A percentile compares a stretch with the other conserved stretches of the same genome.
Evolutionary conservation across 345 rosid genomes (phyloP).

Genomic region (Corymbia maculata): DNA sequence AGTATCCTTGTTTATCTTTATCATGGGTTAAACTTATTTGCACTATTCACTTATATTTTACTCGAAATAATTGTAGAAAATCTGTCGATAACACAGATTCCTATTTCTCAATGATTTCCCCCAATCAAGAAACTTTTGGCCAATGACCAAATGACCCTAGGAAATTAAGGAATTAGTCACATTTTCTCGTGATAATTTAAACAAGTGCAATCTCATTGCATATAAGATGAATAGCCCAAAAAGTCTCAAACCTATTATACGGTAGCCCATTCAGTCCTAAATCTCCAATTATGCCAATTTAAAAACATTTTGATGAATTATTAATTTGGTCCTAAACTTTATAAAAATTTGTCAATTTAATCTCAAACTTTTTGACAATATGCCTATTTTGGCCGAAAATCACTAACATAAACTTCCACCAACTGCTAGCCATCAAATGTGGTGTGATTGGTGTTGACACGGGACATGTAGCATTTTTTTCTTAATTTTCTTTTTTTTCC

Average conservation of each 20-base stretch:
- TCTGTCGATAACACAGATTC: not conserved
- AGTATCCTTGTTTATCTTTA: not conserved
- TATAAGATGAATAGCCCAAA: not conserved
- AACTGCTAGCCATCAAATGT: rapidly evolving
- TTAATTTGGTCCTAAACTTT: no score
- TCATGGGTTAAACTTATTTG: not conserved
- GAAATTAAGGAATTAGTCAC: not conserved
- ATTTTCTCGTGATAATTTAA: not conserved
- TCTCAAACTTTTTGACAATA: rapidly evolving
- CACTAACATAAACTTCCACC: rapidly evolving
- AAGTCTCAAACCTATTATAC: rapidly evolving
- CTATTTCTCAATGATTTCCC: not conserved
- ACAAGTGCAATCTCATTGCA: not conserved
- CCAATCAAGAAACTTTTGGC: not conserved
- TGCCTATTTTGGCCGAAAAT: no score
- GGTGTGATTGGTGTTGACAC: rapidly evolving
- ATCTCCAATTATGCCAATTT: rapidly evolving
- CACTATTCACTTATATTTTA: not conserved
- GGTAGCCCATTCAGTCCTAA: rapidly evolving
- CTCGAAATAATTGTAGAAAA: not conserved
- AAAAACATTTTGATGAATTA: rapidly evolving
- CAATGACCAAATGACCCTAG: not conserved
- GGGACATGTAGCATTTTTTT: no score
- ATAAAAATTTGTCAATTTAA: no score
- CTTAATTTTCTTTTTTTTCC: no score